Base-by-base conservation (phyloP, 495 filamentous ascomycete species). In the Jackrogersella minutella region DNA sequence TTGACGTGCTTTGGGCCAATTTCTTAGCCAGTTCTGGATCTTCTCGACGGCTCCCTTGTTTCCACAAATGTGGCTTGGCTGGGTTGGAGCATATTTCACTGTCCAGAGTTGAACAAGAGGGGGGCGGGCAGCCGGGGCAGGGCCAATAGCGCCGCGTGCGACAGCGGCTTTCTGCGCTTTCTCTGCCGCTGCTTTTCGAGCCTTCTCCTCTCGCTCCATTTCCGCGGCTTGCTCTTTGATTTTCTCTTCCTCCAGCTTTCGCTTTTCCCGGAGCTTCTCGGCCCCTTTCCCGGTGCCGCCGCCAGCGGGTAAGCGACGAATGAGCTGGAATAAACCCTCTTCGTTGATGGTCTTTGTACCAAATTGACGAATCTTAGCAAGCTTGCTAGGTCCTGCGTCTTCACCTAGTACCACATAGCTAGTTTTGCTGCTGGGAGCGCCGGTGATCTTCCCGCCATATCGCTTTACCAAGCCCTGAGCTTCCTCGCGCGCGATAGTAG, bases 11-110 rank as follows among this genome's bases (percentile, higher is more conserved):
- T 87, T 87, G 30, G 85, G 86, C 89, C 95, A 99, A 64, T 87
- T 87, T 30, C 84, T 85, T 17, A 99, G 83, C 93, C 96, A 99
- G 31, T 66, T 81, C 72, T 95, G 91, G 14, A 98, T 85, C 74
- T 88, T 96, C 70, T 98, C 95, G 2, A 99, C 94, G 33, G 87
- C 84, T 13, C 78, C 82, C 73, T 98, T 99, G 77, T 99, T 99
- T 59, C 95, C 95, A 73, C 94, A 98, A 50, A 99, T 96, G 75
- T 97, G 93, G 54, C 76, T 89, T 34, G 91, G 82, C 34, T 87
- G 82, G 0, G 88, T 90, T 3, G 95, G 95, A 0, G 95, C 94
- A 78, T 99, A 98, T 71, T 97, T 97, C 24, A 89, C 90, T 5
- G 96, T 98, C 95, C 95, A 98, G 5, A 99, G 83, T 43, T 92